Evolutionary conservation across 2,329 filamentous ascomycete genomes (phyloP).

Genomic region (Fusarium sp.): DNA sequence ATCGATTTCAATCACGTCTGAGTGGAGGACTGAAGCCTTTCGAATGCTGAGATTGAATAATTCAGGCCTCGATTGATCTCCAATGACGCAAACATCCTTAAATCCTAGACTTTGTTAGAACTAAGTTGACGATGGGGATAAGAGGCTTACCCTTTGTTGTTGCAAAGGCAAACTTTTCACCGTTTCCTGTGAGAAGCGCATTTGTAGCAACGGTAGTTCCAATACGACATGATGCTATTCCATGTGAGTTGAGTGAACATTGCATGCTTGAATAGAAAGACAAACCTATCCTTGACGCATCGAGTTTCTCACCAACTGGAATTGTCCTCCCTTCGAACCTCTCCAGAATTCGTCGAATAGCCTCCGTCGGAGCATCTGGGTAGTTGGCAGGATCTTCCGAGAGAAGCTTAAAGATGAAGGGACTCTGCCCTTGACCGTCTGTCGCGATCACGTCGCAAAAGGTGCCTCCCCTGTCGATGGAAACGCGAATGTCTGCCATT

Average conservation of each 20-base stretch:
- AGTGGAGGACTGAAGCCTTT: slow-evolving; percentile 75
- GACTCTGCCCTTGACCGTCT: slow-evolving; percentile 72
- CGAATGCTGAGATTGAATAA: slow-evolving; percentile 78
- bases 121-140: not conserved
- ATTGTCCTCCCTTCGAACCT: slow-evolving; percentile 68
- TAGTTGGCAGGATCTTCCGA: slow-evolving; percentile 80
- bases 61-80: slow-evolving; percentile 77
- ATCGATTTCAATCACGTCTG: slow-evolving; percentile 75
- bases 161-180: slow-evolving; percentile 76
- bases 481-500: slow-evolving; percentile 43
- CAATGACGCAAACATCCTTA: slow-evolving; percentile 78
- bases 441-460: slow-evolving; percentile 77
- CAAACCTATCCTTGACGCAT: slow-evolving; percentile 49
- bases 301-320: slow-evolving; percentile 50
- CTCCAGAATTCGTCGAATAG: slow-evolving; percentile 74
- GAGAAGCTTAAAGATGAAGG: slow-evolving; percentile 79
- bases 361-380: slow-evolving; percentile 77
- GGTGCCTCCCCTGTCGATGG: slow-evolving; percentile 74
- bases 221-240: slow-evolving; percentile 74
- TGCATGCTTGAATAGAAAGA: not conserved
- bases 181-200: slow-evolving; percentile 78
- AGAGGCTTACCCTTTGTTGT: slow-evolving; percentile 64
- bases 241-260: slow-evolving; percentile 48
- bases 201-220: slow-evolving; percentile 83
- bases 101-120: slow-evolving; percentile 54